Percentiles rank a stretch among this genome's conserved stretches.
Evolutionary conservation across 495 filamentous ascomycete genomes (phyloP).

Genomic region (Ramalina peruviana): DNA sequence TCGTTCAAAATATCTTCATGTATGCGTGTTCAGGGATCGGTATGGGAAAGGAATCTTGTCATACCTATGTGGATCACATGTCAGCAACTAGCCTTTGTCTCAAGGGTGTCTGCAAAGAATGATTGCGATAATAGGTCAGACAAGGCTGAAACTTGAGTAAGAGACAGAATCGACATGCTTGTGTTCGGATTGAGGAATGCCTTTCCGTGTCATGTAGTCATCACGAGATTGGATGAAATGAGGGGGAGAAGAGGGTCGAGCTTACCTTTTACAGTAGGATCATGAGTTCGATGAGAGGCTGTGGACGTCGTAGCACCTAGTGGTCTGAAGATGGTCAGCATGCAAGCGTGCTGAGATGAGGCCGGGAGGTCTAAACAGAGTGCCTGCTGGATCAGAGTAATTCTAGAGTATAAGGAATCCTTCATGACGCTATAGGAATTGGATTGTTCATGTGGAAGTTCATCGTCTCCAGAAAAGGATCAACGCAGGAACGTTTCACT

Average conservation of each 20-base stretch:
- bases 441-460: conserved; percentile 61
- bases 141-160: conserved; percentile 91
- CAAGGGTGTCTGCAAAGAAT: conserved; percentile 9
- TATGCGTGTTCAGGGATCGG: conserved; percentile 5
- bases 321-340: conserved; percentile 2
- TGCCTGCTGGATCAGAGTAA: conserved; percentile 41
- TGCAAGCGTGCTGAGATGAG: neutral
- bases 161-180: conserved; percentile 72
- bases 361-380: neutral
- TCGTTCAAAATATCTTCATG: conserved; percentile 93
- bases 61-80: conserved; percentile 38
- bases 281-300: conserved; percentile 1
- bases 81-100: conserved; percentile 32
- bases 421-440: conserved; percentile 62
- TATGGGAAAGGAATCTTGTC: conserved; percentile 13
- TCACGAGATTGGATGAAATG: conserved; percentile 33
- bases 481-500: too few species aligned
- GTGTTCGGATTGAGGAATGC: conserved; percentile 96
- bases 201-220: conserved; percentile 80
- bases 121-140: conserved; percentile 47
- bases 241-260: conserved; percentile 12
- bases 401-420: conserved; percentile 51
- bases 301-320: neutral
- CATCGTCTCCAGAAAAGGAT: conserved; percentile 26
- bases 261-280: conserved; percentile 42